Evolutionary conservation across 805 yeast genomes (phyloP).

Genomic region (Candida chauliodis): DNA sequence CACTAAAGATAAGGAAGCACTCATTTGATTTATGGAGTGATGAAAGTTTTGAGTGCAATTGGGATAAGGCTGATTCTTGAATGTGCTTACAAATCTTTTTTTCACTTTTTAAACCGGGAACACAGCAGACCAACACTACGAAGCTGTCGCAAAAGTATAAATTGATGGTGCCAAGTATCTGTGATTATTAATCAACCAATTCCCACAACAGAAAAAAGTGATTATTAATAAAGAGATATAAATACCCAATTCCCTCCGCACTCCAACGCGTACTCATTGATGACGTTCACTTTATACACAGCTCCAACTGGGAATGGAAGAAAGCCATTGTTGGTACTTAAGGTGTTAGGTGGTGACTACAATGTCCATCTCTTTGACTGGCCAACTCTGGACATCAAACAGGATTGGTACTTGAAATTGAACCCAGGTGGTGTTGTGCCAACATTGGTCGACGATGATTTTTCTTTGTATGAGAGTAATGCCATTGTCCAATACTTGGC

Average conservation of each 20-base stretch:
- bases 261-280: too few relatives aligned
- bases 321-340: constrained; percentile 2
- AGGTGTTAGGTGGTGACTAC: constrained; percentile 1
- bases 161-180: too few relatives aligned
- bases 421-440: constrained; percentile 66
- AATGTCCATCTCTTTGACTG: constrained; percentile 2
- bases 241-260: too few relatives aligned
- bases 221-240: too few relatives aligned
- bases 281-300: constrained; percentile 5
- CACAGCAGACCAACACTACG: too few relatives aligned
- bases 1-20: constrained; percentile 18
- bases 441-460: constrained; percentile 38
- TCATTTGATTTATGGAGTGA: background rate
- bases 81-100: too few relatives aligned
- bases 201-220: too few relatives aligned
- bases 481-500: constrained; percentile 57
- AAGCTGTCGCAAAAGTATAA: too few relatives aligned
- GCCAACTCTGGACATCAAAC: constrained; percentile 26
- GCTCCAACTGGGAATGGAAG: constrained; percentile 9
- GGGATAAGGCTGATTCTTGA: too few relatives aligned
- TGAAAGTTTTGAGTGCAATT: background rate
- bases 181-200: too few relatives aligned
- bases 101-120: too few relatives aligned
- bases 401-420: constrained; percentile 52
- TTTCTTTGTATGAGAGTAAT: constrained; percentile 51